phyloP scores from a whole-genome alignment of 2,329 filamentous ascomycete species.

The Elsinoe arachidis region DNA sequence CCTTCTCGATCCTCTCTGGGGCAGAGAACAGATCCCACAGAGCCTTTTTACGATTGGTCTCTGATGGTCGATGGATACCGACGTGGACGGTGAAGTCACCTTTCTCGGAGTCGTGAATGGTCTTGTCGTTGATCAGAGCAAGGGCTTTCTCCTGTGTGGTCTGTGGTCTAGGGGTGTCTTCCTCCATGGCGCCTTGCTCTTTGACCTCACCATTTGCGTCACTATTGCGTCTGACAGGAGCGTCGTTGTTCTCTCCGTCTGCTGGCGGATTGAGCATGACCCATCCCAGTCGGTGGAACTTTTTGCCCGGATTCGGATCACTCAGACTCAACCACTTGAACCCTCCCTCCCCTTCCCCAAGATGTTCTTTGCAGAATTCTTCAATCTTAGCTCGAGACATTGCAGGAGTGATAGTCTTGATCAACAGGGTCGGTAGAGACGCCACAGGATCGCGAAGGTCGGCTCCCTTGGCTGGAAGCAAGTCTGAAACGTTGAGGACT shows the following conservation, averaged over 20 bases:
- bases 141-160: slow-evolving; percentile 61
- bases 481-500: slow-evolving; percentile 82
- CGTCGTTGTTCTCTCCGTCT: slow-evolving; percentile 56
- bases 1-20: slow-evolving; percentile 85
- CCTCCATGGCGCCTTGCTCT: slow-evolving; percentile 17
- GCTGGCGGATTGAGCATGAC: slow-evolving; percentile 83
- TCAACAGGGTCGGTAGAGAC: slow-evolving; percentile 82
- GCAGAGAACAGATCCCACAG: slow-evolving; percentile 95
- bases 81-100: slow-evolving; percentile 98
- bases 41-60: slow-evolving; percentile 82
- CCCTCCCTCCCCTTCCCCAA: slow-evolving; percentile 82
- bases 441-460: slow-evolving; percentile 85
- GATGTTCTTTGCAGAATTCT: slow-evolving; percentile 85
- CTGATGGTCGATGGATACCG: slow-evolving; percentile 84
- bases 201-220: slow-evolving; percentile 51
- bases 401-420: slow-evolving; percentile 96
- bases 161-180: slow-evolving; percentile 24
- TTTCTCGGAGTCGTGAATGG: slow-evolving; percentile 84
- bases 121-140: slow-evolving; percentile 94
- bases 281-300: slow-evolving; percentile 97
- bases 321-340: slow-evolving; percentile 95
- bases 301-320: slow-evolving; percentile 92
- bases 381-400: slow-evolving; percentile 91
- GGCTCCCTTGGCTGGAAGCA: slow-evolving; percentile 73
- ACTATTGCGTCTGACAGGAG: slow-evolving; percentile 58